These are phyloP conservation scores for Cercospora sp. DNA, from an alignment of 2,329 filamentous ascomycete species.

Conservation along the genomic window DNA sequence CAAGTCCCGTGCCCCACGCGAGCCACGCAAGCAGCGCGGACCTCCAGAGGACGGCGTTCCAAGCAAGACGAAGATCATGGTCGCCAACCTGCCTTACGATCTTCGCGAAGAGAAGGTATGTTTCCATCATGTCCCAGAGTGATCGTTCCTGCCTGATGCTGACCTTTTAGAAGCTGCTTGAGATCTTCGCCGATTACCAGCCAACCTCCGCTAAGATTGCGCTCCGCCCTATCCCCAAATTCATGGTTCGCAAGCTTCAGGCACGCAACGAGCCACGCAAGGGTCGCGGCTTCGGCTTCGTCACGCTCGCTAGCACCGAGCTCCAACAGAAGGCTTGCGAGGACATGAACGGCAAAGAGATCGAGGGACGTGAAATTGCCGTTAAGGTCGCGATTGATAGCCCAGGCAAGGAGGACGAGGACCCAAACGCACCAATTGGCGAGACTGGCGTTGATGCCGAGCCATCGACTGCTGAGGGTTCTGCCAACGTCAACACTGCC, in stretches of 20 bases:
- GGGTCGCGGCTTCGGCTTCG: slow-evolving; percentile 98
- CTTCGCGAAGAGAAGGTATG: slow-evolving; percentile 93
- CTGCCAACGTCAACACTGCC: slow-evolving; percentile 36
- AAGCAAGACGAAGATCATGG: slow-evolving; percentile 99
- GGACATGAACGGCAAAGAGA: slow-evolving; percentile 99
- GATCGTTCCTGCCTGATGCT: slow-evolving; percentile 27
- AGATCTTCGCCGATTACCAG: slow-evolving; percentile 90
- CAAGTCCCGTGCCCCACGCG: slow-evolving; percentile 52
- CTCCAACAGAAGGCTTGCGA: slow-evolving; percentile 93
- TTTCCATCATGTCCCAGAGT: slow-evolving; percentile 24
- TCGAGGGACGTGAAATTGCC: slow-evolving; percentile 97
- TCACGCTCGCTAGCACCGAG: slow-evolving; percentile 92
- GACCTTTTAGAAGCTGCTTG: slow-evolving; percentile 71
- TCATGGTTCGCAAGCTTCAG: slow-evolving; percentile 99
- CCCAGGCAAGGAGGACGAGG: slow-evolving; percentile 95
- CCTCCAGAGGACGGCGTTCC: slow-evolving; percentile 96
- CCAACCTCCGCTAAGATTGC: slow-evolving; percentile 97
- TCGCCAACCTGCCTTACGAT: slow-evolving; percentile 98
- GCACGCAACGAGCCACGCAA: slow-evolving; percentile 97
- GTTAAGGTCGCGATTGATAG: slow-evolving; percentile 99
- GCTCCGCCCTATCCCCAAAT: slow-evolving; percentile 94
- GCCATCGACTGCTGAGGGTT: slow-evolving; percentile 41
- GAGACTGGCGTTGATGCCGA: slow-evolving; percentile 35
- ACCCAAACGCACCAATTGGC: slow-evolving; percentile 51
- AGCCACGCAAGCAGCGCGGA: slow-evolving; percentile 76